Percentiles rank a stretch among this genome's conserved stretches.
phyloP scores from a whole-genome alignment of 106 monocot genomes.

The Platanthera zijinensis region DNA sequence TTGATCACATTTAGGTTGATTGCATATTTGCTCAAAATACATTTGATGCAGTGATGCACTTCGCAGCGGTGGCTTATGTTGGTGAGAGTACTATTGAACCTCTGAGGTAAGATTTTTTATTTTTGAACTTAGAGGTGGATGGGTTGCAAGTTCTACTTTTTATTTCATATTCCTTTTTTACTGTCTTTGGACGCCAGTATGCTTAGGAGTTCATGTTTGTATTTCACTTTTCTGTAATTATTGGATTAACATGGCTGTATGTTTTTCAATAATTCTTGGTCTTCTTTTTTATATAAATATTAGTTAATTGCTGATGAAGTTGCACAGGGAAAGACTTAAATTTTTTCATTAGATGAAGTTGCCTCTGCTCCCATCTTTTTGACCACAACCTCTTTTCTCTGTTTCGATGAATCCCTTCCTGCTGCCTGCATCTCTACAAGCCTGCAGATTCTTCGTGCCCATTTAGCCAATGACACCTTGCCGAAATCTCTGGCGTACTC shows the following conservation, averaged over 20 bases:
- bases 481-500: too few relatives aligned
- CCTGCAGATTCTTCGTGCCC: too few relatives aligned
- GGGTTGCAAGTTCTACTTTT: background rate
- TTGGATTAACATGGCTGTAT: background rate
- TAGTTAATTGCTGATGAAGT: too few relatives aligned
- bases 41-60: conserved; percentile 61
- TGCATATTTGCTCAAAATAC: conserved; percentile 40
- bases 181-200: background rate
- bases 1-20: conserved; percentile 38
- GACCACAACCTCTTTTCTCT: too few relatives aligned
- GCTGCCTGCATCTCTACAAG: too few relatives aligned
- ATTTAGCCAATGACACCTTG: too few relatives aligned
- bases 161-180: background rate
- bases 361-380: too few relatives aligned
- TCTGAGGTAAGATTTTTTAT: conserved; percentile 25
- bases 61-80: conserved; percentile 53
- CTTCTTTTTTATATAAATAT: too few relatives aligned
- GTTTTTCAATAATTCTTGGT: too few relatives aligned
- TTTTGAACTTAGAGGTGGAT: background rate
- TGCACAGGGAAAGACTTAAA: too few relatives aligned
- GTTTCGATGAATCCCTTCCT: too few relatives aligned
- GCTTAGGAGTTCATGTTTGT: background rate
- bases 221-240: background rate
- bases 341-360: too few relatives aligned
- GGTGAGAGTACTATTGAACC: conserved; percentile 50